phyloP scores from a whole-genome alignment of 192 early-diverging fungal genomes.

The Mortierella claussenii region DNA sequence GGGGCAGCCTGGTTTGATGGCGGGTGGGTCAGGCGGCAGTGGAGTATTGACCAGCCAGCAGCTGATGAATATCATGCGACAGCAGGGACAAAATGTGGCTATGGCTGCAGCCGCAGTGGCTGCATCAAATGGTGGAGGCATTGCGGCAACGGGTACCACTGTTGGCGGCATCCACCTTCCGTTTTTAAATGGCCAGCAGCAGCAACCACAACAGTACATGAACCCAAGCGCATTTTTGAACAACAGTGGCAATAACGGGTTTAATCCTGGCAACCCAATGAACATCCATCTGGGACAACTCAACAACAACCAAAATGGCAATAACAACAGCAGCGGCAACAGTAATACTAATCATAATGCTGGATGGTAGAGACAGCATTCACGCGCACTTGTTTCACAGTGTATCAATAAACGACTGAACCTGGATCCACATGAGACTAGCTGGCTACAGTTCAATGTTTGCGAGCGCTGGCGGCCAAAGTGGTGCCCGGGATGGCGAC shows the following conservation, averaged over 20 bases:
- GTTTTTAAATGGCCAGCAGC: conserved; percentile 20
- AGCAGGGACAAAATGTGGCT: neutral
- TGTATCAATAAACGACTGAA: too few species aligned
- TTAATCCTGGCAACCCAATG: conserved; percentile 28
- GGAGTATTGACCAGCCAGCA: conserved; percentile 13
- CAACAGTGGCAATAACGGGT: conserved; percentile 6
- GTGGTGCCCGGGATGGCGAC: too few species aligned
- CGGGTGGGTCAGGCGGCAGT: neutral
- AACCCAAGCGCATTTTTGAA: conserved; percentile 33
- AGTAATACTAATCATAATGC: neutral
- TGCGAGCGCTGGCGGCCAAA: too few species aligned
- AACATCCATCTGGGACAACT: conserved; percentile 18
- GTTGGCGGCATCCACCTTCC: conserved; percentile 37
- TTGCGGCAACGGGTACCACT: neutral
- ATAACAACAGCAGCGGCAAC: conserved; percentile 1
- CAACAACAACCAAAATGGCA: conserved; percentile 6
- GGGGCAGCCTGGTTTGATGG: conserved; percentile 3
- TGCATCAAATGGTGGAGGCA: neutral
- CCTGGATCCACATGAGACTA: too few species aligned
- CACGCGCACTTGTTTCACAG: too few species aligned
- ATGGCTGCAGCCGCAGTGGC: conserved; percentile 3
- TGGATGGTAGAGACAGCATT: too few species aligned
- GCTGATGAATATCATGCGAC: conserved; percentile 30
- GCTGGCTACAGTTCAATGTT: too few species aligned
- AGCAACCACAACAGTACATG: conserved; percentile 28